These are phyloP conservation scores for Calonectria crousiana DNA, from an alignment of 2,329 filamentous ascomycete species.

Conservation along the genomic window DNA sequence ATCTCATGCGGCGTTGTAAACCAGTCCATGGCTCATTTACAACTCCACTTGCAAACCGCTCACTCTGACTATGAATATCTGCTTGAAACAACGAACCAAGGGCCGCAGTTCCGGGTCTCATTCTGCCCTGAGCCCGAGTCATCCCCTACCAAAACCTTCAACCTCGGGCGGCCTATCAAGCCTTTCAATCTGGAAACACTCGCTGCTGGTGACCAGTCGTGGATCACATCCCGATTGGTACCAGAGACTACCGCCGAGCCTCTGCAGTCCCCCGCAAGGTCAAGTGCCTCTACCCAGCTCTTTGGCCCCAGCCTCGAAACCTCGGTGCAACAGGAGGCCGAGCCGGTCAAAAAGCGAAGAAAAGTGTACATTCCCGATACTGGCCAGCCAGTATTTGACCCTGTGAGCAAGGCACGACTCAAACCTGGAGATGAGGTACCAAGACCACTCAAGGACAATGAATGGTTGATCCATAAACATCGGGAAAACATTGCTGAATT, in stretches of 20 bases:
- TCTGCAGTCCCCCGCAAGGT: slow-evolving; percentile 40
- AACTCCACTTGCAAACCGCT: slow-evolving; percentile 59
- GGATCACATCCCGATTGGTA: slow-evolving; percentile 57
- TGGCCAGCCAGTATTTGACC: slow-evolving; percentile 67
- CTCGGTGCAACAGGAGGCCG: slow-evolving; percentile 7
- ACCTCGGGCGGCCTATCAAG: slow-evolving; percentile 57
- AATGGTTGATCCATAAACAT: slow-evolving; percentile 71
- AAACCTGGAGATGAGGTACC: slow-evolving; percentile 62
- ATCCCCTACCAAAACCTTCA: slow-evolving; percentile 53
- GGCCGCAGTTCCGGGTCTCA: slow-evolving; percentile 55
- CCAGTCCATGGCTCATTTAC: slow-evolving; percentile 60
- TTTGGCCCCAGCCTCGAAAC: slow-evolving; percentile 33
- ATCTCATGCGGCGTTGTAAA: slow-evolving; percentile 63
- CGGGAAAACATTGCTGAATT: slow-evolving; percentile 69
- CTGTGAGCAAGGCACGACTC: slow-evolving; percentile 66
- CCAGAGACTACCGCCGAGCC: slow-evolving; percentile 46
- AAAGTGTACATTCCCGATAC: slow-evolving; percentile 61
- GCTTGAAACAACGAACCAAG: slow-evolving; percentile 51
- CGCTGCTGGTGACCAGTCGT: slow-evolving; percentile 60
- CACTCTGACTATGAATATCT: slow-evolving; percentile 62
- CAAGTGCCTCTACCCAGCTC: slow-evolving; percentile 34
- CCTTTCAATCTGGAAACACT: slow-evolving; percentile 60
- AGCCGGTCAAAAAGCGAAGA: slow-evolving; percentile 39
- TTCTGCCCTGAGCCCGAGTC: slow-evolving; percentile 44
- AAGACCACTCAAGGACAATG: slow-evolving; percentile 57